Base-by-base conservation (phyloP, 106 monocot genomes). In the Gastrodia elata region DNA sequence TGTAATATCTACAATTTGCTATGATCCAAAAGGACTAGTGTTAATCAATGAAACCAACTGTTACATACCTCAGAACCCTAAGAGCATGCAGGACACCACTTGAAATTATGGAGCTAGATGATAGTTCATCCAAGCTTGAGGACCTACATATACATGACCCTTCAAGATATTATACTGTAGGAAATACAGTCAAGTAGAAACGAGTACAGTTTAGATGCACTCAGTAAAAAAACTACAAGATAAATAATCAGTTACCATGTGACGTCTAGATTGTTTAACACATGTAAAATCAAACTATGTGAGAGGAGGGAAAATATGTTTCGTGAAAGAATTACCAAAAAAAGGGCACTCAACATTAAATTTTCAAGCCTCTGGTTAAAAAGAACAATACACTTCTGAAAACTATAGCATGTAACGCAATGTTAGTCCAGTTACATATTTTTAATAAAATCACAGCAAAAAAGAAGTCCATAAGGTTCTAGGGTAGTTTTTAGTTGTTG, bases 101-200 rank as follows among this genome's bases (percentile, higher is more conserved):
- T 61, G 61, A 61, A 61, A 61, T 32, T 32, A 61, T 32, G 14
- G 61, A 61, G 61, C 61, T 61, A 32, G 32, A 61, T 11, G 0
- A 30, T 61, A 61, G 61, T 61, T 61, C 61, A 61, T 61, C 61
- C 61, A 61, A 61, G 32, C 61, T 61, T 61, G 30, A 61, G 61
- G 61, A 61, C 61, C 61, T 61, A 61, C 61, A 61, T 61, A 14
- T 61, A 32, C 61, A 61, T 61, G 61, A 61, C 30, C 61, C 61
- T 61, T 61, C 61, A 61, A 61, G 30, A 61, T 27, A 61, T 61
- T 61, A 61, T 61, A 61, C 32, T 61, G 30, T 61, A 61, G n/a
- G 52, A 52, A 18, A n/a, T n/a, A n/a, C n/a, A n/a, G n/a, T 22
- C 9, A 52, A 52, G 52, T 52, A 52, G 52, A 52, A 52, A n/a